phyloP scores from a whole-genome alignment of 306 rosid genomes.

The Senna tora region DNA sequence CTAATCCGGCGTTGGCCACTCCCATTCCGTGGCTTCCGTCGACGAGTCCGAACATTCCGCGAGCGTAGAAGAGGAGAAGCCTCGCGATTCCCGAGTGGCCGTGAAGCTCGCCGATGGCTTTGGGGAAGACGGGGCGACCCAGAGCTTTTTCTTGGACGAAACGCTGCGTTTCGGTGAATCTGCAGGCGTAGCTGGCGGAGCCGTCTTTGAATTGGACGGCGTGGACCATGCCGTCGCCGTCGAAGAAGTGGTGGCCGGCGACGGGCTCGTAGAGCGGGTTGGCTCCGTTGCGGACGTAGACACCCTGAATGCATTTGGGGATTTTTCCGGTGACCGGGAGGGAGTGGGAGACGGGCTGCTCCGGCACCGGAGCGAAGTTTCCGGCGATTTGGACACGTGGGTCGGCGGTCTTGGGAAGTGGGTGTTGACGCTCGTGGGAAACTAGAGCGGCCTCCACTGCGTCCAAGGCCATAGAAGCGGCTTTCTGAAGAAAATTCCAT shows the following conservation, averaged over 20 bases:
- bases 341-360: slow-evolving; percentile 45
- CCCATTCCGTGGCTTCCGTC: slow-evolving; percentile 81
- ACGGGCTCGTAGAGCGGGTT: slow-evolving; percentile 83
- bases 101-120: slow-evolving; percentile 96
- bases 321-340: slow-evolving; percentile 65
- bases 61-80: slow-evolving; percentile 71
- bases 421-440: slow-evolving; percentile 55
- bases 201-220: slow-evolving; percentile 57
- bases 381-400: slow-evolving; percentile 91
- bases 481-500: slow-evolving; percentile 64
- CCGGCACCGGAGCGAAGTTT: slow-evolving; percentile 90
- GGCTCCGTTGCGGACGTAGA: slow-evolving; percentile 90
- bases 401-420: slow-evolving; percentile 89
- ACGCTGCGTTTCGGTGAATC: slow-evolving; percentile 86
- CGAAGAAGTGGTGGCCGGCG: slow-evolving; percentile 95
- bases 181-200: slow-evolving; percentile 69
- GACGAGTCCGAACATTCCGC: slow-evolving; percentile 62
- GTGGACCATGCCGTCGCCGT: slow-evolving; percentile 99
- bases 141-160: slow-evolving; percentile 64
- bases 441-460: slow-evolving; percentile 60
- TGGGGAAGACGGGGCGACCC: slow-evolving; percentile 83
- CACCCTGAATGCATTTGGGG: slow-evolving; percentile 78
- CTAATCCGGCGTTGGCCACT: slow-evolving; percentile 94
- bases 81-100: slow-evolving; percentile 97
- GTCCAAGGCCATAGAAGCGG: slow-evolving; percentile 65